phyloP scores from a whole-genome alignment of 805 yeast genomes.

The Blastobotrys muscicola region DNA sequence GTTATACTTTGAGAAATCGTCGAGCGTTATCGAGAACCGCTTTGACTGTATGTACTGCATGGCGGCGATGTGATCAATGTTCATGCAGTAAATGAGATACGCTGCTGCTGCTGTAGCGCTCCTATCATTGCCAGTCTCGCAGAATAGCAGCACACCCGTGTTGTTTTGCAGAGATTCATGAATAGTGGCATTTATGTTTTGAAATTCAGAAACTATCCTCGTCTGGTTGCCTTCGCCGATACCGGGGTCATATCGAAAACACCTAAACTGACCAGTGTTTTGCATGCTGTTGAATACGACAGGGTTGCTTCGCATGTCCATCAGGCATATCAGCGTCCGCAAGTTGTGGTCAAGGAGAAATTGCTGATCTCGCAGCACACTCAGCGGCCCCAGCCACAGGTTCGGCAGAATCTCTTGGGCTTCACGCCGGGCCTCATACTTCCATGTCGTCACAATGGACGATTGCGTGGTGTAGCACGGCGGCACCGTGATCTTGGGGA shows the following conservation, averaged over 20 bases:
- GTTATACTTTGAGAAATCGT: slow-evolving; percentile 17
- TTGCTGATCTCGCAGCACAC: slow-evolving; percentile 31
- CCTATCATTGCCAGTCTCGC: slow-evolving; percentile 28
- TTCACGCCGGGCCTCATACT: slow-evolving; percentile 24
- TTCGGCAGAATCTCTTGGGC: slow-evolving; percentile 36
- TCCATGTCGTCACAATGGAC: slow-evolving; percentile 20
- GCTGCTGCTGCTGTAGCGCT: slow-evolving; percentile 26
- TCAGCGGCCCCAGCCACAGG: slow-evolving; percentile 40
- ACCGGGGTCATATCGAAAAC: slow-evolving; percentile 7
- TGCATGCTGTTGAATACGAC: too few relatives aligned
- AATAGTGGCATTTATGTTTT: slow-evolving; percentile 6
- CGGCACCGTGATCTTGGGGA: slow-evolving; percentile 19
- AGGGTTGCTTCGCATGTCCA: slow-evolving; percentile 2
- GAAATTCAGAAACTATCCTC: slow-evolving; percentile 7
- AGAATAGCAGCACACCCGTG: slow-evolving; percentile 13
- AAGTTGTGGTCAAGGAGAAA: slow-evolving; percentile 33
- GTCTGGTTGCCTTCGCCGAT: slow-evolving; percentile 1
- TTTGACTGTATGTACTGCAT: slow-evolving; percentile 24
- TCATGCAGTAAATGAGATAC: slow-evolving; percentile 19
- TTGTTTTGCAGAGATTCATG: slow-evolving; percentile 1
- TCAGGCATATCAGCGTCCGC: slow-evolving; percentile 13
- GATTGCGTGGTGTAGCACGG: slow-evolving; percentile 23
- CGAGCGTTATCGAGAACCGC: slow-evolving; percentile 22
- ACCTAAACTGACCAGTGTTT: slow-evolving; percentile 2
- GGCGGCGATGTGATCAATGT: slow-evolving; percentile 14